phyloP scores from a whole-genome alignment of 768 basidiomycete species.

The Sarcodon sp. region DNA sequence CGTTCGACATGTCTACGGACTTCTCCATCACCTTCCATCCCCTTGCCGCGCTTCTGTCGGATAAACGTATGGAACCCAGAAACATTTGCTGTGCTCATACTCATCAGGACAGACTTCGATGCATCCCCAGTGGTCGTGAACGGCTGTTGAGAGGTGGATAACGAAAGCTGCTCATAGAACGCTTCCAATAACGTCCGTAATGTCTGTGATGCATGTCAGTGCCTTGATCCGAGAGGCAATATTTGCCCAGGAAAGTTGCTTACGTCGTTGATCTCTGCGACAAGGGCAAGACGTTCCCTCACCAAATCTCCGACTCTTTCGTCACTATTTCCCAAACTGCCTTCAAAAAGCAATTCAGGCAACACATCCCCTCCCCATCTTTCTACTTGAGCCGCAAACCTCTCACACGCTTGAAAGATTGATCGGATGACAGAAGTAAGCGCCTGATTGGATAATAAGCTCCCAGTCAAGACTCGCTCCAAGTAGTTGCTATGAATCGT shows the following conservation, averaged over 20 bases:
- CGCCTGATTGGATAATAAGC: slow-evolving; percentile 55
- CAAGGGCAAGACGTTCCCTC: slow-evolving; percentile 49
- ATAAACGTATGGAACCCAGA: slow-evolving; percentile 34
- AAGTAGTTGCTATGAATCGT: slow-evolving; percentile 74
- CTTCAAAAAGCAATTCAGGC: slow-evolving; percentile 74
- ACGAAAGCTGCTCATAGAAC: slow-evolving; percentile 73
- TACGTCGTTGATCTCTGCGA: slow-evolving; percentile 74
- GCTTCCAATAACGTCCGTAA: slow-evolving; percentile 53
- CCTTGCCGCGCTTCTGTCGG: slow-evolving; percentile 34
- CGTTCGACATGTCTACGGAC: slow-evolving; percentile 76
- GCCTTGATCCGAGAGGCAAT: not conserved
- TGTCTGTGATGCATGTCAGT: slow-evolving; percentile 27
- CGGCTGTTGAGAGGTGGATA: slow-evolving; percentile 66
- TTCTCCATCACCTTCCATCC: slow-evolving; percentile 47
- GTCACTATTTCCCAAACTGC: slow-evolving; percentile 38
- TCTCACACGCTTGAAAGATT: slow-evolving; percentile 74
- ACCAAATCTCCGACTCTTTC: slow-evolving; percentile 64
- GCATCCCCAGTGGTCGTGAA: slow-evolving; percentile 49
- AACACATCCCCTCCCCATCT: slow-evolving; percentile 88
- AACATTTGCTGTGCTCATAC: slow-evolving; percentile 36
- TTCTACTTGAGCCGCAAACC: slow-evolving; percentile 80
- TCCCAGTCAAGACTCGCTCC: slow-evolving; percentile 66
- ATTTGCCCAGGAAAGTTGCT: slow-evolving; percentile 7
- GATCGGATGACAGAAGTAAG: slow-evolving; percentile 52
- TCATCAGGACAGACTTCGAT: slow-evolving; percentile 59